Evolutionary conservation across 163 green algal genomes (phyloP).

Genomic region (Scenedesmus sp.): DNA sequence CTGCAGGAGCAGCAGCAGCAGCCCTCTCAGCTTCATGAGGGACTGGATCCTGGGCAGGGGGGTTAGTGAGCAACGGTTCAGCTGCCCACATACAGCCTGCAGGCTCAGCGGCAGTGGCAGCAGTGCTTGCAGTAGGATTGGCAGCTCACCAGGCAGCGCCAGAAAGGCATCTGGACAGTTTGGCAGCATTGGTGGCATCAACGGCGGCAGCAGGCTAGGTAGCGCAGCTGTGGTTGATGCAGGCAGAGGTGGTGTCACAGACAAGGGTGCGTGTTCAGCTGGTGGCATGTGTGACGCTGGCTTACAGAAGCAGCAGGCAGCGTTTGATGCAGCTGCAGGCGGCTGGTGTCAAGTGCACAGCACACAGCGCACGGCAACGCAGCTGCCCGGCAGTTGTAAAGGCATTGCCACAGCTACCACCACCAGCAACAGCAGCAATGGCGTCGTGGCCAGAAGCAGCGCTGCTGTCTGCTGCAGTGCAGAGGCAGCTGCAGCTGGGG

Average conservation of each 20-base stretch:
- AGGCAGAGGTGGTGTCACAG: background rate
- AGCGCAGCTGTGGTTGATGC: background rate
- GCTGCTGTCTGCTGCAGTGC: background rate
- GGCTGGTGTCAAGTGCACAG: background rate
- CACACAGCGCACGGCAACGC: background rate
- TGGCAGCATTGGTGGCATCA: background rate
- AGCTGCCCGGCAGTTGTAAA: background rate
- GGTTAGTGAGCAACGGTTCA: background rate
- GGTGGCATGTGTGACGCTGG: background rate
- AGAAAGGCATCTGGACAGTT: background rate
- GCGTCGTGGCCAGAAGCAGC: background rate
- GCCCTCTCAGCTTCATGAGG: background rate
- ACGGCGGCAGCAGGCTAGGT: background rate
- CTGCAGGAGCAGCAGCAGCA: background rate
- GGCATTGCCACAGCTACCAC: background rate
- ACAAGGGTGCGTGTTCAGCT: background rate
- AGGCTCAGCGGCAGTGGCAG: background rate
- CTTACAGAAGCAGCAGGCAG: background rate
- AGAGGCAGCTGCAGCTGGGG: background rate
- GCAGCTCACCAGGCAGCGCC: background rate
- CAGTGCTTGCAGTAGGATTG: background rate
- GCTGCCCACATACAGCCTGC: background rate
- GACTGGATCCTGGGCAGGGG: background rate
- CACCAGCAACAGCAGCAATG: background rate
- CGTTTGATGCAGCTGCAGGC: background rate